Conservation (phyloP, 1,139 yeast species). For the Debaryomyces singareniensis region DNA sequence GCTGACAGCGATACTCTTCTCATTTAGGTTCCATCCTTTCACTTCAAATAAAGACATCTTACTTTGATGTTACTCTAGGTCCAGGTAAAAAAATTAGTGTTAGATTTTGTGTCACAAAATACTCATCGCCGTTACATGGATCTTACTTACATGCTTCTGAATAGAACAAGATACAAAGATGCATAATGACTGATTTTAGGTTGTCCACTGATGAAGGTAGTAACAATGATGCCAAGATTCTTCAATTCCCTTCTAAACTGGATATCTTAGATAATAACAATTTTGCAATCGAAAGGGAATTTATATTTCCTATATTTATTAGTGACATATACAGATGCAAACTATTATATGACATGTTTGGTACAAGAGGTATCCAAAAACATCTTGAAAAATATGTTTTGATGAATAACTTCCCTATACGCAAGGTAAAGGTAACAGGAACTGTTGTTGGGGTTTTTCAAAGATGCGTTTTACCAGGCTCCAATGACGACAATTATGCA, state of each 20-base stretch:
- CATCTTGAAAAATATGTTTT: slow-evolving; percentile 8
- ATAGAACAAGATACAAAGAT: too few species aligned
- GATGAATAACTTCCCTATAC: slow-evolving; percentile 14
- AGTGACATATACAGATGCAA: slow-evolving; percentile 9
- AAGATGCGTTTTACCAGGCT: slow-evolving; percentile 5
- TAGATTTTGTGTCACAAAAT: not conserved
- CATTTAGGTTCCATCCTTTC: slow-evolving; percentile 74
- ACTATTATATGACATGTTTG: slow-evolving; percentile 8
- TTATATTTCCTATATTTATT: slow-evolving; percentile 10
- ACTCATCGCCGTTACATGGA: not conserved
- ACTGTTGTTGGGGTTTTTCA: slow-evolving; percentile 11
- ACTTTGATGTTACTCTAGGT: too few species aligned
- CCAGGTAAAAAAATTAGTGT: too few species aligned
- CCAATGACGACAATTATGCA: slow-evolving; percentile 2
- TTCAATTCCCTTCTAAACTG: too few species aligned
- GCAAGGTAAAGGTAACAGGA: slow-evolving; percentile 9
- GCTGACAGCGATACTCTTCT: slow-evolving; percentile 44
- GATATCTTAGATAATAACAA: too few species aligned
- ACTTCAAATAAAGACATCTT: slow-evolving; percentile 70
- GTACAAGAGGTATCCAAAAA: slow-evolving; percentile 5
- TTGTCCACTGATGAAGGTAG: too few species aligned
- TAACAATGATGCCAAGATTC: too few species aligned
- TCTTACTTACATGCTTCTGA: too few species aligned
- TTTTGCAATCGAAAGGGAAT: too few species aligned
- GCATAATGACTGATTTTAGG: too few species aligned